Evolutionary conservation across 1,284 basidiomycete species (phyloP), one percentile per base, ranked within the genome.

Genomic region (Exobasidium cylindrosporum): DNA sequence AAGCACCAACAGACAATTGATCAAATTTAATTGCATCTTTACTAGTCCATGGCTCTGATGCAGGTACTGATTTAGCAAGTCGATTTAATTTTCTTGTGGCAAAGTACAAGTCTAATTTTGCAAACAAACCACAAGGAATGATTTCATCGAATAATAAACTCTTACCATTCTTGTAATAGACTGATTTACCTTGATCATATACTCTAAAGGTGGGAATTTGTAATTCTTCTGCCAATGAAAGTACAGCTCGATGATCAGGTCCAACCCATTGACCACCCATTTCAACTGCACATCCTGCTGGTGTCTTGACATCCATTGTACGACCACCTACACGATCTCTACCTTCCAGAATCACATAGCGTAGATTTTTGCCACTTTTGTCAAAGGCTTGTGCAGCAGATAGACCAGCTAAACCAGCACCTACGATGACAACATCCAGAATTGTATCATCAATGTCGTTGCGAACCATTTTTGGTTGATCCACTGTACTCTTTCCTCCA

Each of bases 221-320:
- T 21, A 83, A 67, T 50, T 76, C 74, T 47, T 79, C 71, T 11
- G 81, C 81, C 29, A 84, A 77, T 4, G 65, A 63, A 23, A 83
- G 83, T 47, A 82, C 82, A 21, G 83, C 82, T 63, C 82, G 80
- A 44, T 80, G 80, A 66, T 79, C 81, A 11, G 83, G 83, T 62
- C 83, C 83, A 35, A 83, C 83, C 81, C 82, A 83, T 61, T 80
- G 81, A 63, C 83, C 83, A n/a, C 83, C 83, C 29, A 84, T 70
- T 63, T 84, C 83, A 10, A 40, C 35, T 40, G 35, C 10, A 7
- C 35, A 40, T 17, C 35, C 35, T 40, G 35, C 17, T 10, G 35
- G 35, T 17, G 35, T 40, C 35, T 40, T 40, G 7, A 10, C 35
- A 40, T 40, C 35, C 10, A 40, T 7, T 17, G 35, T 40, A 40